phyloP scores from a whole-genome alignment of 441 rosid species.

The Erysimum pusillum region DNA sequence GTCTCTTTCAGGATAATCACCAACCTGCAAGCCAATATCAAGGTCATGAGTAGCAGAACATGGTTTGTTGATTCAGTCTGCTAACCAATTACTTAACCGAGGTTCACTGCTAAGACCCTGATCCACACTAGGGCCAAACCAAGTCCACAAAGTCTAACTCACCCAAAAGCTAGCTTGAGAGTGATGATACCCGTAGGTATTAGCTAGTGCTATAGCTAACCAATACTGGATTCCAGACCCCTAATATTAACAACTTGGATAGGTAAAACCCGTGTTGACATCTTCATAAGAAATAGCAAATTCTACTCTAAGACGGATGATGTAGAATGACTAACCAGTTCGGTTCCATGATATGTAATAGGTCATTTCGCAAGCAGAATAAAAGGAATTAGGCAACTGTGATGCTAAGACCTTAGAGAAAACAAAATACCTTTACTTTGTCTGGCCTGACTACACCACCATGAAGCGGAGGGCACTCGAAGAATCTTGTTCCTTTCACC shows the following conservation, averaged over 20 bases:
- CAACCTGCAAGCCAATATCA: slow-evolving; percentile 57
- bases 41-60: slow-evolving; percentile 15
- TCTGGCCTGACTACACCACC: slow-evolving; percentile 78
- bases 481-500: slow-evolving; percentile 71
- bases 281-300: slow-evolving; percentile 20
- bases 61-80: slow-evolving; percentile 3
- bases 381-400: not conserved
- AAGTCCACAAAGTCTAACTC: slow-evolving; percentile 13
- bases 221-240: slow-evolving; percentile 6
- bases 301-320: not conserved
- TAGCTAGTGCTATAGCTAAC: slow-evolving; percentile 25
- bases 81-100: slow-evolving; percentile 4
- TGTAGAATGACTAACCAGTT: slow-evolving; percentile 3
- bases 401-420: slow-evolving; percentile 1
- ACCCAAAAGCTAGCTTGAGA: slow-evolving; percentile 19
- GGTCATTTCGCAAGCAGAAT: not conserved
- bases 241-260: slow-evolving; percentile 13
- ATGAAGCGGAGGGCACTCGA: slow-evolving; percentile 67
- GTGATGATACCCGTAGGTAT: not conserved
- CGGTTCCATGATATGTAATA: slow-evolving; percentile 10
- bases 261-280: not conserved
- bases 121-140: not conserved
- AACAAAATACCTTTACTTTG: slow-evolving; percentile 64
- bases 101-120: slow-evolving; percentile 4
- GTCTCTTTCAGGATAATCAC: slow-evolving; percentile 72